These are phyloP conservation scores for Ascochyta fabae DNA, from an alignment of 2,329 filamentous ascomycete genomes.

Conservation along the genomic window DNA sequence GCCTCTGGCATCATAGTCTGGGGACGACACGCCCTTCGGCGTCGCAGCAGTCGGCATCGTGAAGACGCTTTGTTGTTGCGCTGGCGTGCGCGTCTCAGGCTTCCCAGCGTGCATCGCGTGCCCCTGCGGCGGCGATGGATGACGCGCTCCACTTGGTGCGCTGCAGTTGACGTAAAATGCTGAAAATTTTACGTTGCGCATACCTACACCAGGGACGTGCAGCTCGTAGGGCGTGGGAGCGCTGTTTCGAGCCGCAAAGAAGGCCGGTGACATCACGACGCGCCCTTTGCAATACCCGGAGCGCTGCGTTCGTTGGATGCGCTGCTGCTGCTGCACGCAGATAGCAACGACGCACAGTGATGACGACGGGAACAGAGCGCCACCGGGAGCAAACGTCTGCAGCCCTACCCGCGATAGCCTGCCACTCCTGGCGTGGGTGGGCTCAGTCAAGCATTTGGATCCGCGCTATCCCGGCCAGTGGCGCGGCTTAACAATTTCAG, in stretches of 20 bases:
- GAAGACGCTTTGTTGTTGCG: slow-evolving; percentile 11
- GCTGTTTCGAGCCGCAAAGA: slow-evolving; percentile 1
- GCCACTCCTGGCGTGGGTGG: slow-evolving; percentile 5
- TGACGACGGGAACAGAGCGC: background rate
- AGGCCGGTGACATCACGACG: slow-evolving; percentile 4
- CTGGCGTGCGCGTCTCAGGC: slow-evolving; percentile 13
- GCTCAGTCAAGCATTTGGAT: slow-evolving; percentile 31
- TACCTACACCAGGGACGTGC: slow-evolving; percentile 31
- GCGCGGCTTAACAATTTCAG: slow-evolving; percentile 26
- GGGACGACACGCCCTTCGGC: slow-evolving; percentile 11
- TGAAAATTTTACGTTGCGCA: slow-evolving; percentile 37
- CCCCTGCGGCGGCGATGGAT: slow-evolving; percentile 17
- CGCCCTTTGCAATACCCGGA: background rate
- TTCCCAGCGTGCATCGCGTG: slow-evolving; percentile 5
- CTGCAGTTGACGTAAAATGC: slow-evolving; percentile 36
- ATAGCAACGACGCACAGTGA: slow-evolving; percentile 6
- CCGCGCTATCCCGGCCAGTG: slow-evolving; percentile 27
- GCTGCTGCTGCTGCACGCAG: background rate
- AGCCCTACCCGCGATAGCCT: slow-evolving; percentile 18
- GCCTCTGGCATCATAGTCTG: slow-evolving; percentile 10
- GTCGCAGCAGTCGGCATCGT: slow-evolving; percentile 9
- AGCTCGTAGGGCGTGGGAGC: slow-evolving; percentile 3
- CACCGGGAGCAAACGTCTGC: slow-evolving; percentile 9
- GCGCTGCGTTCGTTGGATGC: background rate
- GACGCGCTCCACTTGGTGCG: slow-evolving; percentile 38